Conservation (phyloP, 177 flowering plant species). For the Vitis hybrid region DNA sequence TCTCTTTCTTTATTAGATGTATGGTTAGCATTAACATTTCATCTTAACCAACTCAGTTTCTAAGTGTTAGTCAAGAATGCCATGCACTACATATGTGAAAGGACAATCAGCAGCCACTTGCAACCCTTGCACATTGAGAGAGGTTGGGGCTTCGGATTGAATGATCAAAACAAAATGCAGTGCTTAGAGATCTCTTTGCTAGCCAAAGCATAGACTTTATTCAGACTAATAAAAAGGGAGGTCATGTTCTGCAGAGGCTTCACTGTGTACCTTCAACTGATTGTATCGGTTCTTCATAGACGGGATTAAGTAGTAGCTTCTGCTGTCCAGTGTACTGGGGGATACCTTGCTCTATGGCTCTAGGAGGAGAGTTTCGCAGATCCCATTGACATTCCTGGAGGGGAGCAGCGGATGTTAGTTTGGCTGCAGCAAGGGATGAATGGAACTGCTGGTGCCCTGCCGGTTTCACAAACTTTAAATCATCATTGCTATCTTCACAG, state of each 20-base stretch:
- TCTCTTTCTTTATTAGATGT: too few species aligned
- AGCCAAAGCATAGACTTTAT: too few species aligned
- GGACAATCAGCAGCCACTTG: too few species aligned
- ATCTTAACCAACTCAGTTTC: too few species aligned
- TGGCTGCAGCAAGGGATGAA: constrained; percentile 48
- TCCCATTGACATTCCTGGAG: constrained; percentile 26
- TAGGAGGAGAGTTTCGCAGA: constrained; percentile 19
- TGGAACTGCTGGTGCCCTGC: constrained; percentile 60
- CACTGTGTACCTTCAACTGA: constrained; percentile 30
- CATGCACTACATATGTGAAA: too few species aligned
- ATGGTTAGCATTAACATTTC: too few species aligned
- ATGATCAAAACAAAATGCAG: too few species aligned
- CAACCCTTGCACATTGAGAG: too few species aligned
- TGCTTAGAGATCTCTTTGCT: too few species aligned
- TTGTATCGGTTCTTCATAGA: constrained; percentile 34
- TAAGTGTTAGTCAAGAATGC: too few species aligned
- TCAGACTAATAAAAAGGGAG: too few species aligned
- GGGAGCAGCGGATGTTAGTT: constrained; percentile 11
- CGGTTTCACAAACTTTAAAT: constrained; percentile 32
- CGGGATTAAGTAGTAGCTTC: constrained; percentile 15
- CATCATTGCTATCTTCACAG: constrained; percentile 25
- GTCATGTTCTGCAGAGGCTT: not conserved
- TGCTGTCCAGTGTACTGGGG: constrained; percentile 27
- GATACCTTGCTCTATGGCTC: constrained; percentile 17
- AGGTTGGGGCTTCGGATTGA: too few species aligned